Percentiles rank a stretch among this genome's conserved stretches.
These are phyloP conservation scores for Linum tenue DNA, from an alignment of 345 rosid species.

Conservation along the genomic window DNA sequence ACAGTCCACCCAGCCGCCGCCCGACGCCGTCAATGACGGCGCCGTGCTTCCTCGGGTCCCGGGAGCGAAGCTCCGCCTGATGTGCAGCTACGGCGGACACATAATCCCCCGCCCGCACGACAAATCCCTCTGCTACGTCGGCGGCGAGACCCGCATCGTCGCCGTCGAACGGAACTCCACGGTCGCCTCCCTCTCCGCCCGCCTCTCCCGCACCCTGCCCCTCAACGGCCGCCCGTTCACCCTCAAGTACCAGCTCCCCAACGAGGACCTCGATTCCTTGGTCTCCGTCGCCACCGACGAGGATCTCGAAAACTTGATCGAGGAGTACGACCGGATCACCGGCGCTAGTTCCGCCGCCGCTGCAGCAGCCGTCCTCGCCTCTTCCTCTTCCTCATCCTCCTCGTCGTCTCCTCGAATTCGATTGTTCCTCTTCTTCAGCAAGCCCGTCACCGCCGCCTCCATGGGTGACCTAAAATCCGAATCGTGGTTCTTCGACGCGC, in stretches of 20 bases:
- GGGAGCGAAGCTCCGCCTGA: constrained; percentile 60
- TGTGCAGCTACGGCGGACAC: constrained; percentile 86
- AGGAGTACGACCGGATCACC: constrained; percentile 56
- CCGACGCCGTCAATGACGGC: constrained; percentile 6
- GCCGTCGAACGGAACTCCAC: constrained; percentile 59
- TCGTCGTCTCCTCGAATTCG: constrained; percentile 41
- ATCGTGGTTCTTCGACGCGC: constrained; percentile 78
- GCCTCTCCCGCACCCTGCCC: constrained; percentile 49
- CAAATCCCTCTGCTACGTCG: constrained; percentile 61
- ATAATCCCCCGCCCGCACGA: constrained; percentile 91
- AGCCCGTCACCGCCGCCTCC: constrained; percentile 61
- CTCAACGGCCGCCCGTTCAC: constrained; percentile 58
- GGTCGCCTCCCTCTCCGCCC: constrained; percentile 36
- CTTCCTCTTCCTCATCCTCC: constrained; percentile 21
- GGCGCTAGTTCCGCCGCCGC: background rate
- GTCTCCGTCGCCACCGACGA: constrained; percentile 69
- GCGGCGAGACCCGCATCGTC: constrained; percentile 63
- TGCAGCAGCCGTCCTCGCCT: background rate
- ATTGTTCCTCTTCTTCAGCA: constrained; percentile 54
- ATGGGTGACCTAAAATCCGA: constrained; percentile 74
- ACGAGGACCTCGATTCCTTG: constrained; percentile 78
- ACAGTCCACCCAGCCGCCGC: background rate
- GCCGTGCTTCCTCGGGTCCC: constrained; percentile 51
- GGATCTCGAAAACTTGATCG: constrained; percentile 78
- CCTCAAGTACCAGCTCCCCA: constrained; percentile 77